These are phyloP conservation scores for Rhodotorula sp. DNA, from an alignment of 1,284 basidiomycete genomes.

Conservation along the genomic window DNA sequence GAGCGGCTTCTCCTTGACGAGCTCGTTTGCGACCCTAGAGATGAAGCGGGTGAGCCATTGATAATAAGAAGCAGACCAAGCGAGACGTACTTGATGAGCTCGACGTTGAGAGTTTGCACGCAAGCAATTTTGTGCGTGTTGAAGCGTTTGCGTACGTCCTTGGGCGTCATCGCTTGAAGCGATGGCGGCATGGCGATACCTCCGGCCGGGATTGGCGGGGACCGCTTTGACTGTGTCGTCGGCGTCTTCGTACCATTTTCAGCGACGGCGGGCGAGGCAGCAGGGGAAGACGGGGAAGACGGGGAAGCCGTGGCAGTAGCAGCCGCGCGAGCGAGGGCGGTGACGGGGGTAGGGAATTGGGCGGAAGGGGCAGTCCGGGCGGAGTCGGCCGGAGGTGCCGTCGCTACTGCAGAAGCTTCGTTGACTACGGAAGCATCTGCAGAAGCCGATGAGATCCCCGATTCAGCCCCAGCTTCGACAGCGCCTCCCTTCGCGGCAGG, in stretches of 20 bases:
- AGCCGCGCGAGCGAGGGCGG: neutral
- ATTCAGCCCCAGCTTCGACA: too few relatives aligned
- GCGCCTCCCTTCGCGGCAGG: neutral
- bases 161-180: conserved; percentile 27
- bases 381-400: too few relatives aligned
- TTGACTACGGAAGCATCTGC: neutral
- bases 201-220: conserved; percentile 2
- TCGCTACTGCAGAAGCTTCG: neutral
- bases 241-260: neutral
- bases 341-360: neutral
- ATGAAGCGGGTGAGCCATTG: neutral
- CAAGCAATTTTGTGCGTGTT: conserved; percentile 32
- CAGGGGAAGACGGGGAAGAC: neutral
- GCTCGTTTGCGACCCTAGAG: conserved; percentile 25
- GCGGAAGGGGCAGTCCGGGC: neutral
- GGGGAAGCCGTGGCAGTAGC: neutral
- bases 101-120: conserved; percentile 30
- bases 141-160: conserved; percentile 34
- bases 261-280: neutral
- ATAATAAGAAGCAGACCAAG: neutral
- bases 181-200: conserved; percentile 8
- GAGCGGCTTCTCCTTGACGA: conserved; percentile 17
- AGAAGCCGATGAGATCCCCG: neutral
- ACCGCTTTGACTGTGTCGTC: conserved; percentile 1
- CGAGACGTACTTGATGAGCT: conserved; percentile 29